Conservation (phyloP, 2,329 filamentous ascomycete genomes). For the Aspergillus awamori region DNA sequence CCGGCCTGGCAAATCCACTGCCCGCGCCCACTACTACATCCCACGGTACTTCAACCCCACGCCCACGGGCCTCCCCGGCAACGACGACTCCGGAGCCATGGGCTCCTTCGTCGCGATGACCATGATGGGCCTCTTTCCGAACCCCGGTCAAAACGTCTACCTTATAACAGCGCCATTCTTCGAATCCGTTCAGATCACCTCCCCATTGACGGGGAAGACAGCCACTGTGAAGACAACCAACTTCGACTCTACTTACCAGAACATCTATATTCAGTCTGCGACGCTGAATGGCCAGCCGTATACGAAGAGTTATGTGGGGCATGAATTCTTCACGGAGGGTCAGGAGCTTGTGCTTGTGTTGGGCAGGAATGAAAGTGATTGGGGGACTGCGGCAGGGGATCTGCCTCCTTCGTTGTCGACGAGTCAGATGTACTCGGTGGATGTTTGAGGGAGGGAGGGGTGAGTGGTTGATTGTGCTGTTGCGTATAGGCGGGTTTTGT, state of each 20-base stretch:
- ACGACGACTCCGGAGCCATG: slow-evolving; percentile 72
- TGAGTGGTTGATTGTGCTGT: not conserved
- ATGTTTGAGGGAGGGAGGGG: not conserved
- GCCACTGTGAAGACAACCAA: slow-evolving; percentile 61
- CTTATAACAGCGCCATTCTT: slow-evolving; percentile 70
- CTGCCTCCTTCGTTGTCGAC: slow-evolving; percentile 60
- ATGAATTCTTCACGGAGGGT: slow-evolving; percentile 69
- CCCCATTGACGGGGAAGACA: slow-evolving; percentile 60
- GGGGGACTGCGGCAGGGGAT: slow-evolving; percentile 64
- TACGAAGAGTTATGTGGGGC: slow-evolving; percentile 66
- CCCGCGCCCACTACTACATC: slow-evolving; percentile 65
- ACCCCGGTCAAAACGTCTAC: slow-evolving; percentile 69
- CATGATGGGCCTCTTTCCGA: slow-evolving; percentile 72
- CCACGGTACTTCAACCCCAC: slow-evolving; percentile 62
- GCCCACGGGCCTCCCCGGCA: slow-evolving; percentile 64
- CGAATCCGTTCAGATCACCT: slow-evolving; percentile 60
- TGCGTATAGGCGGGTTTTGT: not conserved
- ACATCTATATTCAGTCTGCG: slow-evolving; percentile 68
- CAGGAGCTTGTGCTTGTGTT: slow-evolving; percentile 65
- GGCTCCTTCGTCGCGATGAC: slow-evolving; percentile 66
- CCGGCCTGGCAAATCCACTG: slow-evolving; percentile 55
- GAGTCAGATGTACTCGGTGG: not conserved
- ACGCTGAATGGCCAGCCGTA: slow-evolving; percentile 64
- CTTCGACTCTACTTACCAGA: slow-evolving; percentile 60
- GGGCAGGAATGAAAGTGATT: slow-evolving; percentile 63